Base-by-base conservation (phyloP, 345 rosid species). In the Mangifera indica region DNA sequence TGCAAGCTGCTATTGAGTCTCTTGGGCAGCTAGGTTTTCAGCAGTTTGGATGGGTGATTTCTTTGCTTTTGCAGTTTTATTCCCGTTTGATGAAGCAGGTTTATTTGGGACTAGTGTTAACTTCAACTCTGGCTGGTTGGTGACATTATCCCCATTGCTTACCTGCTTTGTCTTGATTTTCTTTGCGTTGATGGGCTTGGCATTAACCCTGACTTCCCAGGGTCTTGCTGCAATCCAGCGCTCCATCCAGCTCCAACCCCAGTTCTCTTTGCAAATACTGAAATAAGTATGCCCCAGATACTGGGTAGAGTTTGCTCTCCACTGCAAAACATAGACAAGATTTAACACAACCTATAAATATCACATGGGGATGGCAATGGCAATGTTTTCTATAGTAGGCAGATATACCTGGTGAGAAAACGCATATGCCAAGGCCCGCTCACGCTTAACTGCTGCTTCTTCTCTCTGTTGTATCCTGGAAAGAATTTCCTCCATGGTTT, bases 231-330 rank as follows among this genome's bases (percentile, higher is more conserved):
- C 85, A 2, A 91, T 74, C 97, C 97, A 90, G 26, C 92, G 88
- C 76, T 90, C 94, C 74, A 81, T 83, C 98, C 97, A 90, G 81
- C 94, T 93, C 94, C 96, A 91, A 29, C 91, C 97, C 98, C 91
- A 91, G 54, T 78, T 84, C 64, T 88, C 91, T 77, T 86, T 87
- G 49, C 87, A 88, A 3, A 88, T 77, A 65, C 80, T 85, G 74
- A 83, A 91, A 45, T 89, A 85, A 67, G 95, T 86, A 70, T 89
- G 97, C 24, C 97, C 94, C 7, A 93, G 87, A 77, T 87, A 90
- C 56, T 87, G 93, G 64, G 88, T 88, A 4, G 89, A 81, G 63
- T 88, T 88, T 45, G 97, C 94, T 73, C 89, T 90, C 98, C 97
- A 91, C 98, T 91, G 80, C 79, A 79, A 71, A 69, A 14, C 29